These are phyloP conservation scores for Acephala macrosclerotiorum DNA, from an alignment of 2,329 filamentous ascomycete genomes.

Conservation along the genomic window DNA sequence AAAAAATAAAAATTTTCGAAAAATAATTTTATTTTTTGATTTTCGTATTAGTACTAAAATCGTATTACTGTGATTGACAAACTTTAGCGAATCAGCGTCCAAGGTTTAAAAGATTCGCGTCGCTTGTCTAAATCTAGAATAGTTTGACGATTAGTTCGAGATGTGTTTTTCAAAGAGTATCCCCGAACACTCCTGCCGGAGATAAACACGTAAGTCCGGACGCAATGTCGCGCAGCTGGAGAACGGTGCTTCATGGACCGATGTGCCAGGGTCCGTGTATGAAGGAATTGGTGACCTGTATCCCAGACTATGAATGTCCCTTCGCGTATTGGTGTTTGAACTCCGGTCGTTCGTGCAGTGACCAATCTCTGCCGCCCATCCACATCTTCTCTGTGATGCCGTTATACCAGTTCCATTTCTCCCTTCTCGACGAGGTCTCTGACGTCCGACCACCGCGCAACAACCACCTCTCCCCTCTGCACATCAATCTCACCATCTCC, in stretches of 20 bases:
- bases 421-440: slow-evolving; percentile 57
- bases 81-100: too few relatives aligned
- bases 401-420: slow-evolving; percentile 52
- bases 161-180: neutral
- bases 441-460: slow-evolving; percentile 40
- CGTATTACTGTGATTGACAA: too few relatives aligned
- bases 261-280: neutral
- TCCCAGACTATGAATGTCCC: neutral
- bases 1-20: too few relatives aligned
- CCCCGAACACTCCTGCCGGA: neutral
- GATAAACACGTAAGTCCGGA: neutral
- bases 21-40: too few relatives aligned
- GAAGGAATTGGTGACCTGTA: neutral
- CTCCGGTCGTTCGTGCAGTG: neutral
- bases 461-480: slow-evolving; percentile 40
- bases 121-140: too few relatives aligned
- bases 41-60: too few relatives aligned
- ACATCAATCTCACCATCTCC: slow-evolving; percentile 66
- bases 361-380: neutral
- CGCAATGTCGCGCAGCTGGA: neutral
- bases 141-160: too few relatives aligned
- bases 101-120: too few relatives aligned
- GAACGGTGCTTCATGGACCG: neutral
- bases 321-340: neutral
- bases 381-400: neutral